A percentile compares a stretch with the other conserved stretches of the same genome.
Conservation (phyloP, 441 rosid species). For the Arabidopsis lyrata region DNA sequence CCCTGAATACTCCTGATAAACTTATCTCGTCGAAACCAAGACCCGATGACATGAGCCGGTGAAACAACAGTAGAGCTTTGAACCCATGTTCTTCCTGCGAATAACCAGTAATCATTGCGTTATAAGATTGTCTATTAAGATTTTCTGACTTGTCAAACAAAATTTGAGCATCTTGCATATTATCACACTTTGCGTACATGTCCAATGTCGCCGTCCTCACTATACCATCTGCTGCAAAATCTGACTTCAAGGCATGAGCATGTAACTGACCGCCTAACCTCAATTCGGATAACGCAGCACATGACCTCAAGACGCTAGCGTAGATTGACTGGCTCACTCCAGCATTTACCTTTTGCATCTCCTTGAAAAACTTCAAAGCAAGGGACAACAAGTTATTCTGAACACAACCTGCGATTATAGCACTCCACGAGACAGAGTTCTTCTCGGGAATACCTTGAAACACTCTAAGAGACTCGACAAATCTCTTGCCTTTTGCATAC, state of each 20-base stretch:
- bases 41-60: constrained; percentile 56
- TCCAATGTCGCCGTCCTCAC: constrained; percentile 91
- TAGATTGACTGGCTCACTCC: constrained; percentile 81
- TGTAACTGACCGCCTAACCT: constrained; percentile 78
- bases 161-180: constrained; percentile 69
- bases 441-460: constrained; percentile 66
- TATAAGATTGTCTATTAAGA: constrained; percentile 76
- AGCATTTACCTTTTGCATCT: constrained; percentile 61
- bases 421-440: constrained; percentile 89
- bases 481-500: constrained; percentile 82
- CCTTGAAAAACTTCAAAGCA: constrained; percentile 72
- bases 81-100: constrained; percentile 61
- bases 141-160: constrained; percentile 62
- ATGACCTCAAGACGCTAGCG: constrained; percentile 82
- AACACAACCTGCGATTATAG: constrained; percentile 82
- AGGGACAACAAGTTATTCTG: constrained; percentile 58
- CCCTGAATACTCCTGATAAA: constrained; percentile 85
- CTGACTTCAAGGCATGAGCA: constrained; percentile 75
- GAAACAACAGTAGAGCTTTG: constrained; percentile 70
- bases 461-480: constrained; percentile 60
- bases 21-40: constrained; percentile 81
- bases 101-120: constrained; percentile 84
- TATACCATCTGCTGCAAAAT: constrained; percentile 66
- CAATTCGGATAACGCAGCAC: constrained; percentile 65
- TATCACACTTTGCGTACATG: constrained; percentile 89